These are phyloP conservation scores for Porphyra umbilicalis DNA, from an alignment of 31 red algal species.

Conservation along the genomic window DNA sequence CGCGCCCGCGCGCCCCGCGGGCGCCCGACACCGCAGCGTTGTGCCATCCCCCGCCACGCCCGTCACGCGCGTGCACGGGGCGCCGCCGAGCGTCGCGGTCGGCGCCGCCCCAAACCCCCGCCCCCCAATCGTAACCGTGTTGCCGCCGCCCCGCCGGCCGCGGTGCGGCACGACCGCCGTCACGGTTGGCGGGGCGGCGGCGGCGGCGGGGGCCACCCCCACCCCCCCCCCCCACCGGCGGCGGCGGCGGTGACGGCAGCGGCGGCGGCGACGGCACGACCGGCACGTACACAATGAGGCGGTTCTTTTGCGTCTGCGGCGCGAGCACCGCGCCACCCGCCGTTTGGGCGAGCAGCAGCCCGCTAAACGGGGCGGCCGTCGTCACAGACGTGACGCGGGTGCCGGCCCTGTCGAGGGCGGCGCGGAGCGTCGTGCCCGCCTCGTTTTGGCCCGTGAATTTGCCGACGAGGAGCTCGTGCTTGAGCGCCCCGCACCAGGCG, in stretches of 20 bases:
- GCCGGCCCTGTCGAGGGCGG: slow-evolving; percentile 23
- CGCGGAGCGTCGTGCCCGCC: slow-evolving; percentile 27
- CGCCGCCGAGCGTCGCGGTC: slow-evolving; percentile 34
- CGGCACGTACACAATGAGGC: slow-evolving; percentile 32
- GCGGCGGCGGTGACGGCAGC: too few species aligned
- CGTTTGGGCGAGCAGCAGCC: slow-evolving; percentile 32
- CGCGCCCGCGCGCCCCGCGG: slow-evolving; percentile 1
- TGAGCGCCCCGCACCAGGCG: slow-evolving; percentile 32
- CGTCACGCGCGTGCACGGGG: slow-evolving; percentile 7
- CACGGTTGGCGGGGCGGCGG: slow-evolving; percentile 5
- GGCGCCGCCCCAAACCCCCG: slow-evolving; percentile 11
- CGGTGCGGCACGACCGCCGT: slow-evolving; percentile 38
- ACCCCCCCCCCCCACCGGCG: too few species aligned
- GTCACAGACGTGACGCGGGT: slow-evolving; percentile 3
- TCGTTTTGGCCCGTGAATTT: slow-evolving; percentile 45
- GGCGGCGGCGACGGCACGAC: slow-evolving; percentile 10
- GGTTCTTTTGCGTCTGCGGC: slow-evolving; percentile 24
- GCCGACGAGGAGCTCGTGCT: slow-evolving; percentile 30
- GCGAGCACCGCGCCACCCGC: slow-evolving; percentile 35
- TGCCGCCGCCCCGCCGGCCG: slow-evolving; percentile 29
- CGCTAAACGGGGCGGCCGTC: slow-evolving; percentile 26
- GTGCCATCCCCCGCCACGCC: slow-evolving; percentile 4
- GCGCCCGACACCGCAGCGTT: slow-evolving; percentile 10
- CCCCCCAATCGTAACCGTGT: slow-evolving; percentile 28
- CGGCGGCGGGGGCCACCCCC: too few species aligned